Conservation (phyloP, 2,329 filamentous ascomycete genomes). For the Fusarium scirpi region DNA sequence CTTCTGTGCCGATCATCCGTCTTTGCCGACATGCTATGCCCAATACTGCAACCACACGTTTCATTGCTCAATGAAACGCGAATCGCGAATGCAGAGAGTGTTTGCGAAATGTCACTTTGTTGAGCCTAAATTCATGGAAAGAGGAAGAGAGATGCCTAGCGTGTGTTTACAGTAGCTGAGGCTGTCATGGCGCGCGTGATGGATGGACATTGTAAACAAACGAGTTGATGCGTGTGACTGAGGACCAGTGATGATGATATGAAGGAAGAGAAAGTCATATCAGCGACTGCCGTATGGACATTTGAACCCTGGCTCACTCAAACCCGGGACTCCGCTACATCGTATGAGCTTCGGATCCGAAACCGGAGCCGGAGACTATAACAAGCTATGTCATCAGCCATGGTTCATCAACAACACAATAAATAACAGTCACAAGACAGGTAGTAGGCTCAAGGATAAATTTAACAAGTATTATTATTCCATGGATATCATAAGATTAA, state of each 20-base stretch:
- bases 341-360: conserved; percentile 31
- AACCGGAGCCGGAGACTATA: conserved; percentile 23
- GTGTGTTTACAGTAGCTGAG: neutral
- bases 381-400: neutral
- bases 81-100: neutral
- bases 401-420: neutral
- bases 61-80: conserved; percentile 29
- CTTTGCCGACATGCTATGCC: conserved; percentile 31
- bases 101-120: conserved; percentile 13
- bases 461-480: neutral
- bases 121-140: neutral
- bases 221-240: neutral
- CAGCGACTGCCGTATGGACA: neutral
- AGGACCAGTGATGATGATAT: neutral
- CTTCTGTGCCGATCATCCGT: conserved; percentile 41
- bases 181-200: neutral
- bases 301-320: neutral
- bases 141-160: conserved; percentile 1
- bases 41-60: conserved; percentile 32
- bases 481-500: conserved; percentile 4
- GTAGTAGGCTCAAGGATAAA: neutral
- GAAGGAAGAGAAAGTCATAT: neutral
- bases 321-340: conserved; percentile 4
- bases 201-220: neutral
- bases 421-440: neutral